Evolutionary conservation across 148 eudicot genomes (phyloP).

Genomic region (Rhododendron mucronatum): DNA sequence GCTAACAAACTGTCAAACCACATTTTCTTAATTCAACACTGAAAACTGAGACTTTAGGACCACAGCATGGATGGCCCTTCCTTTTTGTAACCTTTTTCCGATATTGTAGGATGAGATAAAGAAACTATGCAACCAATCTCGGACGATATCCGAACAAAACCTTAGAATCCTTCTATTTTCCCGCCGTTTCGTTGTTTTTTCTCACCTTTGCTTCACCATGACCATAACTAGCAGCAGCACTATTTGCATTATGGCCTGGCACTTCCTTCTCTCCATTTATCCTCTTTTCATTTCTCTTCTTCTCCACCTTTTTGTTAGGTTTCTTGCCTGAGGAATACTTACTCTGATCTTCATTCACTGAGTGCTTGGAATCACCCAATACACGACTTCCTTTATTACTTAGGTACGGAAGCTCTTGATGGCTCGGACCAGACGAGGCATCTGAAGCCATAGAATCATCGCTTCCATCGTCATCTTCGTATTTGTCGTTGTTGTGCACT

Average conservation of each 20-base stretch:
- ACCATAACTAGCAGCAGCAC: slow-evolving; percentile 8
- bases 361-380: slow-evolving; percentile 2
- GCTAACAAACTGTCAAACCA: slow-evolving; percentile 12
- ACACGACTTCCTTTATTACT: neutral
- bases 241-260: slow-evolving; percentile 29
- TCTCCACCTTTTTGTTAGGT: slow-evolving; percentile 27
- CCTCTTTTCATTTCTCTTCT: slow-evolving; percentile 13
- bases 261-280: slow-evolving; percentile 23
- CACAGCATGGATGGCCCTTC: slow-evolving; percentile 3
- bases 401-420: slow-evolving; percentile 8
- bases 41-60: slow-evolving; percentile 8
- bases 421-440: slow-evolving; percentile 66
- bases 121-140: neutral
- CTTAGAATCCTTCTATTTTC: slow-evolving; percentile 3
- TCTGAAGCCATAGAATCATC: slow-evolving; percentile 66
- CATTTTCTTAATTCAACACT: slow-evolving; percentile 6
- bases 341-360: slow-evolving; percentile 5
- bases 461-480: slow-evolving; percentile 15
- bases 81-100: neutral
- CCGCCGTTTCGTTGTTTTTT: slow-evolving; percentile 20
- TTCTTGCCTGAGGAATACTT: slow-evolving; percentile 23
- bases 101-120: neutral
- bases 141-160: neutral
- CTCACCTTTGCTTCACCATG: slow-evolving; percentile 32
- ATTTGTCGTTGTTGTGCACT: neutral